Conservation (phyloP, 805 yeast genomes). For the Candida lessepsii region DNA sequence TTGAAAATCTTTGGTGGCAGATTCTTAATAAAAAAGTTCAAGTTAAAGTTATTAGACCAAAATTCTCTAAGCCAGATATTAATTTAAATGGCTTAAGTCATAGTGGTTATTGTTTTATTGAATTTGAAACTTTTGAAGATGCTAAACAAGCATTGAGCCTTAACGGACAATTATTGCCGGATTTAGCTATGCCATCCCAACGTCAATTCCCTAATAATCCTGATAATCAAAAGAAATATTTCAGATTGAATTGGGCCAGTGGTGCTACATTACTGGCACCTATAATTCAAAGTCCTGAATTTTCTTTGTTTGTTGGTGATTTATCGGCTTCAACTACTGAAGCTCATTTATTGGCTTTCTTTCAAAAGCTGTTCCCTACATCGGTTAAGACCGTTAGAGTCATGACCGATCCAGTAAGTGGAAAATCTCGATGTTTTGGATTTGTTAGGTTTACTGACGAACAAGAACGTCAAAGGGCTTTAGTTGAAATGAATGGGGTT, state of each 20-base stretch:
- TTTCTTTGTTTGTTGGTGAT: slow-evolving; percentile 79
- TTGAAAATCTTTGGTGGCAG: slow-evolving; percentile 56
- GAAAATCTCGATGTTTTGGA: slow-evolving; percentile 76
- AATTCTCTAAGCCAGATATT: slow-evolving; percentile 22
- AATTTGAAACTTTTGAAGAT: slow-evolving; percentile 64
- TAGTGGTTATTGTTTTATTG: slow-evolving; percentile 75
- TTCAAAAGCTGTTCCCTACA: slow-evolving; percentile 60
- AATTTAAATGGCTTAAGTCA: slow-evolving; percentile 26
- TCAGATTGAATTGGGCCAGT: slow-evolving; percentile 80
- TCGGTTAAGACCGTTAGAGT: slow-evolving; percentile 79
- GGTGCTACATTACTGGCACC: slow-evolving; percentile 76
- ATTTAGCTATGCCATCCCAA: slow-evolving; percentile 47
- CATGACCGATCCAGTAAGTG: slow-evolving; percentile 82
- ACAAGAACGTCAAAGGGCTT: slow-evolving; percentile 64
- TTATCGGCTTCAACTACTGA: slow-evolving; percentile 76
- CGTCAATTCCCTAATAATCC: slow-evolving; percentile 40
- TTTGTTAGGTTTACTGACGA: slow-evolving; percentile 75
- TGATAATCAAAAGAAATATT: slow-evolving; percentile 55
- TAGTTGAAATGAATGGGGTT: slow-evolving; percentile 73
- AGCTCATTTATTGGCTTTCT: slow-evolving; percentile 70
- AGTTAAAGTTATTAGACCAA: slow-evolving; percentile 64
- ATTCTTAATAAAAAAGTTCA: slow-evolving; percentile 53
- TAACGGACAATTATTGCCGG: slow-evolving; percentile 67
- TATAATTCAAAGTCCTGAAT: slow-evolving; percentile 72
- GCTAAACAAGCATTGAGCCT: slow-evolving; percentile 67